Evolutionary conservation across 179 eudicot species (phyloP), one percentile per base, ranked within the genome.

Genomic region (Patellifolia procumbens): DNA sequence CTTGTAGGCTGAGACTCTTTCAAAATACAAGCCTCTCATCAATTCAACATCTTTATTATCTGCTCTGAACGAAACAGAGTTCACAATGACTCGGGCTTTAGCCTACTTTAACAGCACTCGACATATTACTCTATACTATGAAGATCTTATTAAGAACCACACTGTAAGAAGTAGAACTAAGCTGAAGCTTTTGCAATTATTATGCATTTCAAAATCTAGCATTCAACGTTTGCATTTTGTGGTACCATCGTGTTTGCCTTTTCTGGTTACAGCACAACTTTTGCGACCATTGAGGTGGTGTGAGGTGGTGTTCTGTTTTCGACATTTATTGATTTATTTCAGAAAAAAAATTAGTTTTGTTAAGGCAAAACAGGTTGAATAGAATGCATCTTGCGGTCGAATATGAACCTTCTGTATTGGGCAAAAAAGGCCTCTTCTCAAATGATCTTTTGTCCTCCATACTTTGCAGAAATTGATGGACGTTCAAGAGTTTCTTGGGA

Each of bases 1-100:
- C 65, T 76, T 70, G 73, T 84, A 93, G 98, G 98, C 98, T 71
- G 87, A 84, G 75, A 81, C 86, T 32, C 93, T 93, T 80, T 86
- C 92, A 15, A 87, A 78, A 51, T 91, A 90, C 87, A 94, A 89
- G 75, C 98, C 98, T 13, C 55, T 48, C 55, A 84, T 94, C 79
- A 90, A 91, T 81, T 76, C 93, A 35, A 83, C 90, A 28, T 83
- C 90, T 1, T 65, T 94, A 43, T 37, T 90, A 46, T 71, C 81
- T 26, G 84, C 88, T 70, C 76, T 94, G 80, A 82, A 84, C 81
- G 79, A 85, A 80, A 82, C 89, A 83, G 95, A 94, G 72, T 65
- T 56, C 62, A 73, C 82, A 16, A 83, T 83, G 51, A 64, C 80
- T 52, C 82, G 78, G 82, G 93, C 90, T 26, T 78, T 92, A 69